Base-by-base conservation (phyloP, 352 stramenopile species). In the Lagenidium sp. region DNA sequence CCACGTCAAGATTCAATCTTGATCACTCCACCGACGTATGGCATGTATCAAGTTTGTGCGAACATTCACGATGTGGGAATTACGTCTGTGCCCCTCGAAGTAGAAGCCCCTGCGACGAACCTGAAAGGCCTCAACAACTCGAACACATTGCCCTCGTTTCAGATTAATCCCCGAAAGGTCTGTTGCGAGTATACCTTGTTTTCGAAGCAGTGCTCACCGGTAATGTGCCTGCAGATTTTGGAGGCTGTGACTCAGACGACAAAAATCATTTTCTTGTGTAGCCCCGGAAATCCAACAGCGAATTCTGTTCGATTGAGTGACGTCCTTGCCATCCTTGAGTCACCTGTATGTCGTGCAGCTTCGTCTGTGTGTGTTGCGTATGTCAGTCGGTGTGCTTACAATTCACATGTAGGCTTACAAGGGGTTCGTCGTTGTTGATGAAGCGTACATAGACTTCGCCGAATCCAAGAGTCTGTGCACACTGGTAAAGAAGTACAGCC, bases 21-120 rank as follows among this genome's bases (percentile, higher is more conserved):
- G 32, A 97, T 97, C 53, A 98, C 95, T 18, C 94, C 95, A 6
- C 95, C 96, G 4, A 99, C 95, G 0, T 99, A 99, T 64, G 95
- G 95, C 41, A 99, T 99, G 96, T 99, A 99, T 72, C 97, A 96
- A 50, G 96, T 99, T 30, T 99, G 93, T 56, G 95, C 95, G 41
- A 97, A 98, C 61, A 96, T 98, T 37, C 97, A 99, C 67, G 95
- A 99, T 61, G 94, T 99, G 20, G 58, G 68, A 25, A 96, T 99
- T 54, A 76, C 98, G 35, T 78, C 59, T 1, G 90, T 95, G 53
- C 93, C 95, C 6, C 81, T 98, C 15, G 85, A 82, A 44, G 47
- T 89, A n/a, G 68, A 86, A 29, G 46, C 60, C 18, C 65, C 69
- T 1, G 45, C 40, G 7, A 63, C 69, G 24, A 89, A 92, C 43